Percentiles rank a stretch among this genome's conserved stretches.
phyloP scores from a whole-genome alignment of 2,329 filamentous ascomycete species.

The Byssoonygena ceratinophila region DNA sequence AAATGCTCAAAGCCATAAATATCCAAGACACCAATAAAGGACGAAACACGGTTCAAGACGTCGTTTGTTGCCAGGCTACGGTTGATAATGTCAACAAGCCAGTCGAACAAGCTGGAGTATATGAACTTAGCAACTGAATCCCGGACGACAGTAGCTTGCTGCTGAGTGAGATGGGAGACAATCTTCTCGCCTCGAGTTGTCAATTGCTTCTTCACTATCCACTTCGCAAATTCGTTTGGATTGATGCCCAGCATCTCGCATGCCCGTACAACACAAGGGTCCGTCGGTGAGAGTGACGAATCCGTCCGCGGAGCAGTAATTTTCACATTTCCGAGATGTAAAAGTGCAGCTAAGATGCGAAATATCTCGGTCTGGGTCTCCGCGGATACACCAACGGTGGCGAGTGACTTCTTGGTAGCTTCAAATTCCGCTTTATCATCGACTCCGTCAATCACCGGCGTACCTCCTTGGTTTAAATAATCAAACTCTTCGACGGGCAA shows the following conservation, averaged over 20 bases:
- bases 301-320: slow-evolving; percentile 85
- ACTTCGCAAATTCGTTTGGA: slow-evolving; percentile 77
- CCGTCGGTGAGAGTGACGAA: slow-evolving; percentile 66
- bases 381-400: slow-evolving; percentile 71
- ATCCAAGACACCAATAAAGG: slow-evolving; percentile 97
- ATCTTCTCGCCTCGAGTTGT: slow-evolving; percentile 96
- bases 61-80: slow-evolving; percentile 77
- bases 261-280: slow-evolving; percentile 72
- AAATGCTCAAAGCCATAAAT: slow-evolving; percentile 99
- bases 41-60: slow-evolving; percentile 67
- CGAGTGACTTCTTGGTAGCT: slow-evolving; percentile 74
- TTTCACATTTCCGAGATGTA: slow-evolving; percentile 94
- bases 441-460: slow-evolving; percentile 82
- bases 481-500: slow-evolving; percentile 82
- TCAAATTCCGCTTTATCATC: slow-evolving; percentile 92
- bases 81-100: slow-evolving; percentile 97
- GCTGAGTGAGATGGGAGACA: slow-evolving; percentile 83
- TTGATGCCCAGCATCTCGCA: slow-evolving; percentile 82
- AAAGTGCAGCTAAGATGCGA: slow-evolving; percentile 73
- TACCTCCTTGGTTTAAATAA: slow-evolving; percentile 90
- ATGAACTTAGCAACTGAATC: slow-evolving; percentile 98
- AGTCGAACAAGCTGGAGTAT: slow-evolving; percentile 96
- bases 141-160: slow-evolving; percentile 85
- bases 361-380: slow-evolving; percentile 76
- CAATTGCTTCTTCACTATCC: slow-evolving; percentile 98